These are phyloP conservation scores for Phytomonas sp. DNA, from an alignment of 208 protist species.

Conservation along the genomic window DNA sequence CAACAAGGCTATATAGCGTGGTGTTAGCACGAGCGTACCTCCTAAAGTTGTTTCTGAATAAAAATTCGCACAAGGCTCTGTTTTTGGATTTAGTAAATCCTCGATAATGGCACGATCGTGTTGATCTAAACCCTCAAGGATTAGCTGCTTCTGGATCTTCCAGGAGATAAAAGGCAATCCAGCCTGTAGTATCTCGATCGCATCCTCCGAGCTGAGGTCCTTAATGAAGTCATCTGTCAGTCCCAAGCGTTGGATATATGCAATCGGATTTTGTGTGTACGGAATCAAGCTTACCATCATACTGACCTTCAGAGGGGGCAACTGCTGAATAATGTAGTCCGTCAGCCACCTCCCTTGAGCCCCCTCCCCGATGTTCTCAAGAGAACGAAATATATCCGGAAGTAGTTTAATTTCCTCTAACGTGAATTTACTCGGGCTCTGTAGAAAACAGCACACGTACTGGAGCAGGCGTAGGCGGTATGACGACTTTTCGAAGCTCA, in stretches of 20 bases:
- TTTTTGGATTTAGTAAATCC: not conserved
- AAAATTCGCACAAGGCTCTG: not conserved
- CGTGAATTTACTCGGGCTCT: conserved; percentile 13
- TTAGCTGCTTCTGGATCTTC: not conserved
- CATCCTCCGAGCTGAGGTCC: not conserved
- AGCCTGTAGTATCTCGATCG: not conserved
- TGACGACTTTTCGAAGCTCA: conserved; percentile 4
- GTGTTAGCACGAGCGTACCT: not conserved
- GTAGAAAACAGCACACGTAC: conserved; percentile 21
- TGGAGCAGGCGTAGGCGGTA: conserved; percentile 9
- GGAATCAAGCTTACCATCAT: conserved; percentile 1
- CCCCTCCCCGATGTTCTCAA: not conserved
- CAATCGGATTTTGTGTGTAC: not conserved
- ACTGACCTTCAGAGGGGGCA: conserved; percentile 5
- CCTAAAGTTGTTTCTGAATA: not conserved
- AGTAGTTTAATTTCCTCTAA: conserved; percentile 15
- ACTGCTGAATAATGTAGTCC: conserved; percentile 14
- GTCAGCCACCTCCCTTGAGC: conserved; percentile 2
- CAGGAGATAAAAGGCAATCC: not conserved
- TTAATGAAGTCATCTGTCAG: not conserved
- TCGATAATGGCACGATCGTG: not conserved
- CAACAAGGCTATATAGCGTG: not conserved
- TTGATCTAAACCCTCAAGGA: not conserved
- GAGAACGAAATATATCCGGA: conserved; percentile 13
- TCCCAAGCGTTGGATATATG: not conserved